Percentiles rank a stretch among this genome's conserved stretches.
These are phyloP conservation scores for Candida dubliniensis DNA, from an alignment of 1,139 yeast genomes.

Conservation along the genomic window DNA sequence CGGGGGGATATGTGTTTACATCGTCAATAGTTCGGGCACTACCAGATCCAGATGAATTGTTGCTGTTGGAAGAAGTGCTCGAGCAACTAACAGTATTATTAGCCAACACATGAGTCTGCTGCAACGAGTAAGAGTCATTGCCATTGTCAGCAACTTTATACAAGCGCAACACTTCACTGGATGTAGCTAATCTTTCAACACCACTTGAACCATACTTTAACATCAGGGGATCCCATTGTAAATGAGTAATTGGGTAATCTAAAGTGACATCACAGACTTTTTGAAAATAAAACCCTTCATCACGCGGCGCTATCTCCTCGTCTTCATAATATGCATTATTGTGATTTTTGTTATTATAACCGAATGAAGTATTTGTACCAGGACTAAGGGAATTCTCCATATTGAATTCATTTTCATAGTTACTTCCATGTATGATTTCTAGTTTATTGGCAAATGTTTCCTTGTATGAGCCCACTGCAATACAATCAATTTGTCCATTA, in stretches of 20 bases:
- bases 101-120: conserved; percentile 44
- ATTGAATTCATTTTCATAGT: conserved; percentile 27
- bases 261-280: conserved; percentile 53
- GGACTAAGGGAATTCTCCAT: conserved; percentile 5
- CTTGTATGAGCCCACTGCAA: conserved; percentile 68
- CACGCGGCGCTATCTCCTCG: conserved; percentile 15
- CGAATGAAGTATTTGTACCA: conserved; percentile 4
- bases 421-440: conserved; percentile 45
- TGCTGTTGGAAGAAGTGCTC: conserved; percentile 12
- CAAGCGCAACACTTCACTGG: conserved; percentile 69
- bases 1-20: conserved; percentile 66
- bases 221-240: conserved; percentile 71
- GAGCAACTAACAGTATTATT: conserved; percentile 33
- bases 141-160: conserved; percentile 52
- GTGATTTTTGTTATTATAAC: conserved; percentile 10
- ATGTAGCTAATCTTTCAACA: conserved; percentile 56
- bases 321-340: conserved; percentile 14
- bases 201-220: conserved; percentile 20
- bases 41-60: conserved; percentile 7
- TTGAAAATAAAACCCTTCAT: conserved; percentile 48
- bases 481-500: conserved; percentile 42
- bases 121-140: conserved; percentile 32
- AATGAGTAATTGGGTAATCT: conserved; percentile 65
- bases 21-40: conserved; percentile 21
- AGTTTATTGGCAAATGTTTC: conserved; percentile 67